These are phyloP conservation scores for Stagonosporopsis tanaceti DNA, from an alignment of 2,329 filamentous ascomycete species.

Conservation along the genomic window DNA sequence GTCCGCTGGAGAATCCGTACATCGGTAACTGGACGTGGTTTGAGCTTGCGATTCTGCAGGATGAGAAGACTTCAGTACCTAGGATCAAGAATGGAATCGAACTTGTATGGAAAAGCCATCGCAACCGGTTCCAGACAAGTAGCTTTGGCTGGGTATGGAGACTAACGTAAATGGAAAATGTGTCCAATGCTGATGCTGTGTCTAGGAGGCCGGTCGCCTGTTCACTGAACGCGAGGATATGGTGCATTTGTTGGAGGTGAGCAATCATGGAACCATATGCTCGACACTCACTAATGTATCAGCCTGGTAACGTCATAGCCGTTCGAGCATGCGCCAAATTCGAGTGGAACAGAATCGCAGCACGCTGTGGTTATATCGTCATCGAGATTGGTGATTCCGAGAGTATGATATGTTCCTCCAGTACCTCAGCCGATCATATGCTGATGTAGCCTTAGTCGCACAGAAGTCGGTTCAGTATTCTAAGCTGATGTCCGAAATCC, in stretches of 20 bases:
- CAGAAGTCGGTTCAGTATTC: background rate
- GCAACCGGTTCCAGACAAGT: background rate
- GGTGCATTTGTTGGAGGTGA: conserved; percentile 3
- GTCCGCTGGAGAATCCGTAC: background rate
- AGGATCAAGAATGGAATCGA: background rate
- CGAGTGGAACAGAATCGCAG: background rate
- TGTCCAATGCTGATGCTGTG: background rate
- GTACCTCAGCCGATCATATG: no score
- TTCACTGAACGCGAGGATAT: background rate
- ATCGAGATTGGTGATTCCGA: background rate
- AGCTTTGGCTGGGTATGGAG: background rate
- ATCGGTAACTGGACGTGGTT: conserved; percentile 7
- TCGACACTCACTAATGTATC: background rate
- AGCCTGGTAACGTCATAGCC: background rate
- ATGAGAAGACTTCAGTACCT: background rate
- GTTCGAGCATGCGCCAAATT: conserved; percentile 1
- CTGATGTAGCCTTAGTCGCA: background rate
- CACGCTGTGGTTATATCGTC: background rate
- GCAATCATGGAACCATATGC: background rate
- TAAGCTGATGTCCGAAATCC: background rate
- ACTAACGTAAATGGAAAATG: background rate
- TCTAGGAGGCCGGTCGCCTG: background rate
- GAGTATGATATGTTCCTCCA: background rate
- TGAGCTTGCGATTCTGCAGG: background rate
- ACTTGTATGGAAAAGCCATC: conserved; percentile 4